Base-by-base conservation (phyloP, 805 yeast genomes). In the Starmerella sp. region DNA sequence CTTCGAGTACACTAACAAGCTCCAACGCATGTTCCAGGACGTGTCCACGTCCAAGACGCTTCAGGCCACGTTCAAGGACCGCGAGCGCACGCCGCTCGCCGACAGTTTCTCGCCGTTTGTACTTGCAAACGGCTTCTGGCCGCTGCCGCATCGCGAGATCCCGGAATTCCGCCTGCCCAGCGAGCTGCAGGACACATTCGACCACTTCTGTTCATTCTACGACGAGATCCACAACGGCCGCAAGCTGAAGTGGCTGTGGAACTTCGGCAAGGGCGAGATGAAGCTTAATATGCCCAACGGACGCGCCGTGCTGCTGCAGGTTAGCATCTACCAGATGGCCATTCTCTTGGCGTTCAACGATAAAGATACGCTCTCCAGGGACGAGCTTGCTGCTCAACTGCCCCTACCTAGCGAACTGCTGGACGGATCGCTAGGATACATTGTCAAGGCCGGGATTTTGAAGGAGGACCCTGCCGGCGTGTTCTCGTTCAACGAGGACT, bases 11-110 rank as follows among this genome's bases (percentile, higher is more conserved):
- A 90, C 97, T 1, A 83, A 87, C 53, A 91, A 90, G 69, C 86
- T 93, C 69, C 86, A 95, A 28, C 86, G 89, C 63, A 93, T 93
- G 99, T 90, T 93, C 69, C 86, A 84, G 67, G 98, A 93, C 71
- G 87, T 93, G 75, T 79, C 84, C 63, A 79, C 91, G 3, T 86
- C 96, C 0, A 80, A 80, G 58, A 91, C 87, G 54, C 75, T 93
- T 66, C 85, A 82, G 63, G 60, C 66, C n/a, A 69, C 73, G 50
- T 82, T 83, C 65, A 72, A 72, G 35, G 71, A 74, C 44, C 69
- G 71, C 54, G 67, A 66, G 32, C 63, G 62, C 10, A 62, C 67
- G 17, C 65, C 63, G 30, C 55, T 65, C 5, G 70, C 71, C 31
- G 49, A 52, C 15, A 85, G 79, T 56, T 83, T 87, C 66, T 78